These are phyloP conservation scores for Astrocystis sublimbata DNA, from an alignment of 495 filamentous ascomycete genomes.

Conservation along the genomic window DNA sequence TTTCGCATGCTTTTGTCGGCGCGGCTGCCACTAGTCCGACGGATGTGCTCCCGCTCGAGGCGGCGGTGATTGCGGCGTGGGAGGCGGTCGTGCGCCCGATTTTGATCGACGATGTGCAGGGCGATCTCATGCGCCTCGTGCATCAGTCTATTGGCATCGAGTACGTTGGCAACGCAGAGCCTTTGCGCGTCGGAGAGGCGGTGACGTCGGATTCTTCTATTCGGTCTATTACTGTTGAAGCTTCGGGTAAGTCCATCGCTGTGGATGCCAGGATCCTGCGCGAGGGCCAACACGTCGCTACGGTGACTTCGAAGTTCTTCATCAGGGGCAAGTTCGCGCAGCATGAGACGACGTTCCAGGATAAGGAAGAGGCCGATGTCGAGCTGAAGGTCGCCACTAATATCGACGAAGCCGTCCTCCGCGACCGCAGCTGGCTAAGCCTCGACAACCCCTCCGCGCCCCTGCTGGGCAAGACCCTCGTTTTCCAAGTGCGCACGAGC, in stretches of 20 bases:
- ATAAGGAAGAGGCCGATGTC: slow-evolving; percentile 79
- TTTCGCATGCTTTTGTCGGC: slow-evolving; percentile 83
- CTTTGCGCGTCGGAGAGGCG: slow-evolving; percentile 77
- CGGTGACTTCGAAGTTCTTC: slow-evolving; percentile 83
- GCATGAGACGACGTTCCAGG: slow-evolving; percentile 84
- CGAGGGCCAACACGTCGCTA: slow-evolving; percentile 73
- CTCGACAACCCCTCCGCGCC: slow-evolving; percentile 55
- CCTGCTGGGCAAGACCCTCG: slow-evolving; percentile 74
- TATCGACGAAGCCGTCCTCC: slow-evolving; percentile 77
- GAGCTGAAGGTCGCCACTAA: slow-evolving; percentile 70
- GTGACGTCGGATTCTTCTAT: slow-evolving; percentile 79
- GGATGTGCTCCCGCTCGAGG: slow-evolving; percentile 86
- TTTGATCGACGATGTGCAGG: slow-evolving; percentile 78
- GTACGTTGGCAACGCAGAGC: slow-evolving; percentile 79
- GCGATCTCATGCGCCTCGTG: slow-evolving; percentile 77
- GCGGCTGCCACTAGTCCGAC: slow-evolving; percentile 83
- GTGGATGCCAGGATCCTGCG: slow-evolving; percentile 80
- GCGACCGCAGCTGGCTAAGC: slow-evolving; percentile 85
- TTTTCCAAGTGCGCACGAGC: slow-evolving; percentile 76
- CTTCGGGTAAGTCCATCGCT: slow-evolving; percentile 87
- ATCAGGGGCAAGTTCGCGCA: slow-evolving; percentile 78
- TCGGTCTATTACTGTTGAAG: slow-evolving; percentile 83
- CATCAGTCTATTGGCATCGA: slow-evolving; percentile 87
- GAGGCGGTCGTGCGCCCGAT: slow-evolving; percentile 88
- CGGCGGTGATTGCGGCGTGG: slow-evolving; percentile 86